Percentiles rank a stretch among this genome's conserved stretches.
Evolutionary conservation across 441 rosid genomes (phyloP).

Genomic region (Brassica hybrid): DNA sequence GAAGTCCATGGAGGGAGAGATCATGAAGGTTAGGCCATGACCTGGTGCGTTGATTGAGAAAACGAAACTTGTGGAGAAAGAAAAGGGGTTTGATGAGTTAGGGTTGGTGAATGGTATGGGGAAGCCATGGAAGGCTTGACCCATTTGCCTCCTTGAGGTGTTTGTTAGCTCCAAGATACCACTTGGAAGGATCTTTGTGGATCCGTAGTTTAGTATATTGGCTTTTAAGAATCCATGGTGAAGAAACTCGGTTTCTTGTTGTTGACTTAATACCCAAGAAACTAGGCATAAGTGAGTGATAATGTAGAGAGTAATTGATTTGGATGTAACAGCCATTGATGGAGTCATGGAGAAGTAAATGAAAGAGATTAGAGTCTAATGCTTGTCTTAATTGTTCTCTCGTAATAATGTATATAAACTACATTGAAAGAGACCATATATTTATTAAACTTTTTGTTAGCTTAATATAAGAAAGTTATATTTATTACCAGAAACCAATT

Average conservation of each 20-base stretch:
- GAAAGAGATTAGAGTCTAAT: conserved; percentile 8
- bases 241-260: conserved; percentile 33
- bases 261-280: conserved; percentile 33
- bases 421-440: conserved; percentile 21
- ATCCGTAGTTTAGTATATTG: conserved; percentile 39
- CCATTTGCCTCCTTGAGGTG: conserved; percentile 35
- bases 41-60: conserved; percentile 38
- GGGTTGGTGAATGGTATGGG: conserved; percentile 32
- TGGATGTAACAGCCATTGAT: conserved; percentile 36
- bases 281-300: conserved; percentile 22
- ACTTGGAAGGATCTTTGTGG: conserved; percentile 36
- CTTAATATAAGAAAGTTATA: neutral
- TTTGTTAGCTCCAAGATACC: conserved; percentile 42
- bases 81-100: conserved; percentile 31
- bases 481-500: neutral
- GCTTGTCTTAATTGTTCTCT: conserved; percentile 3
- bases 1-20: conserved; percentile 42
- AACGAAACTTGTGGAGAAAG: conserved; percentile 44
- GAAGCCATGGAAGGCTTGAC: conserved; percentile 42
- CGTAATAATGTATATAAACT: neutral
- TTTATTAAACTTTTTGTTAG: conserved; percentile 2
- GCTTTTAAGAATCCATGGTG: conserved; percentile 41
- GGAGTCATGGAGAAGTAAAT: neutral
- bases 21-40: conserved; percentile 40
- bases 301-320: conserved; percentile 27